Conservation (phyloP, 2,329 filamentous ascomycete species). For the Periconia sp. region DNA sequence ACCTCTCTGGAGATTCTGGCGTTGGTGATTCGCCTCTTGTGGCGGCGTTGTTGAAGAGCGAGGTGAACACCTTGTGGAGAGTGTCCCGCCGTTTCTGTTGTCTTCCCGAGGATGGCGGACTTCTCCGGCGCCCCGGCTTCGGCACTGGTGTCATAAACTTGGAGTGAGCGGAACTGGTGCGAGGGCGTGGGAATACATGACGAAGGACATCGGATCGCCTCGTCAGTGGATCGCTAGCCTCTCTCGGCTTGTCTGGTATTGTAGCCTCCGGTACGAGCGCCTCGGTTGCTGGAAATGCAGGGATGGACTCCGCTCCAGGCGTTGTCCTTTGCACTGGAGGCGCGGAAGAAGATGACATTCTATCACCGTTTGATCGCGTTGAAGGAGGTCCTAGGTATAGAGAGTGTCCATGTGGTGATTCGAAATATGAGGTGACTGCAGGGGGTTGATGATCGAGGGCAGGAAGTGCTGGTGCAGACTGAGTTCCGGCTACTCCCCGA, state of each 20-base stretch:
- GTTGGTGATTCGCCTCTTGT: slow-evolving; percentile 5
- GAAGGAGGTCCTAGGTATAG: slow-evolving; percentile 17
- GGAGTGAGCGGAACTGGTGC: slow-evolving; percentile 3
- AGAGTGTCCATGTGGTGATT: slow-evolving; percentile 20
- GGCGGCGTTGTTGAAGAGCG: slow-evolving; percentile 28
- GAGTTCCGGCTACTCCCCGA: slow-evolving; percentile 49
- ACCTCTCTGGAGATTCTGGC: slow-evolving; percentile 12
- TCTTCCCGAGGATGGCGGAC: slow-evolving; percentile 15
- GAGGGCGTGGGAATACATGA: slow-evolving; percentile 28
- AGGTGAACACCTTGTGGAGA: slow-evolving; percentile 35
- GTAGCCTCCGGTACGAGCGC: not conserved
- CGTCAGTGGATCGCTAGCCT: slow-evolving; percentile 1
- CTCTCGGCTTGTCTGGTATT: not conserved
- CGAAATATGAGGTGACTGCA: slow-evolving; percentile 19
- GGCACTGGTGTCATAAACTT: slow-evolving; percentile 12
- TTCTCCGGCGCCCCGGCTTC: slow-evolving; percentile 18
- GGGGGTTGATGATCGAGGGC: slow-evolving; percentile 16
- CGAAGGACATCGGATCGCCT: slow-evolving; percentile 31
- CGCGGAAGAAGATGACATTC: slow-evolving; percentile 14
- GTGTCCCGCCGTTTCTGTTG: slow-evolving; percentile 23
- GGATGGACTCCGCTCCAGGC: not conserved
- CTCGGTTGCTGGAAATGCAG: not conserved
- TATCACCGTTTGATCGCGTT: slow-evolving; percentile 3
- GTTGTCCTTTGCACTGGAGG: slow-evolving; percentile 2
- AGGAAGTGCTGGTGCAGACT: slow-evolving; percentile 34